Percentiles rank a stretch among this genome's conserved stretches.
phyloP scores from a whole-genome alignment of 2,329 filamentous ascomycete species.

The Aureobasidium sp. region DNA sequence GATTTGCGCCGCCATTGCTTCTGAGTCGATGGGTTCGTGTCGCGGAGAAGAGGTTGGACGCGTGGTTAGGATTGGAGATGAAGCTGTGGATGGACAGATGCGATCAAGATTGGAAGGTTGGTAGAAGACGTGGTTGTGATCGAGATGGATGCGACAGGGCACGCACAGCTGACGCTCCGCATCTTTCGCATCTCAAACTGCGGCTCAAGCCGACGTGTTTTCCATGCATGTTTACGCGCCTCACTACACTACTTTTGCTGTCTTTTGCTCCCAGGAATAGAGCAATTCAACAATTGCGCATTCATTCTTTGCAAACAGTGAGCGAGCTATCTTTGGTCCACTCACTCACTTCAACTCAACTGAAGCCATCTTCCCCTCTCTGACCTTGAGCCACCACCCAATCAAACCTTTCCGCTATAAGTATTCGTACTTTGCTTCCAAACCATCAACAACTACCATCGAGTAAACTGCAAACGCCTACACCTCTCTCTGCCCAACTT shows the following conservation, averaged over 20 bases:
- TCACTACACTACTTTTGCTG: not conserved
- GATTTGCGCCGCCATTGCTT: conserved; percentile 33
- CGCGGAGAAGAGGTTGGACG: not conserved
- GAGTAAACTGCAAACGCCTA: not conserved
- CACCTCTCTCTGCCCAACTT: not conserved
- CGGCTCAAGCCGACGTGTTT: not conserved
- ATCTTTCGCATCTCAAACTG: not conserved
- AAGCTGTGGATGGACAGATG: not conserved
- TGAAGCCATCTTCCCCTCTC: no score
- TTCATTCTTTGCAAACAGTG: not conserved
- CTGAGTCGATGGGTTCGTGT: not conserved
- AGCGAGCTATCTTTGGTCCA: not conserved
- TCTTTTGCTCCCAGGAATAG: not conserved
- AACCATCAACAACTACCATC: not conserved
- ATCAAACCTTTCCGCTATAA: not conserved
- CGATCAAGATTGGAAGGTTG: not conserved
- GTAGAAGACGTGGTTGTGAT: not conserved
- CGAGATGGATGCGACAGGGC: not conserved
- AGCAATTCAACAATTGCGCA: not conserved
- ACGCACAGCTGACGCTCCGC: conserved; percentile 1
- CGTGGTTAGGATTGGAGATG: not conserved
- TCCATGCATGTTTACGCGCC: not conserved
- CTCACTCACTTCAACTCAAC: not conserved
- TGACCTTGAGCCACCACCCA: not conserved
- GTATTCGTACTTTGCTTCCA: not conserved